These are phyloP conservation scores for Coemansia sp. DNA, from an alignment of 192 early-diverging fungal genomes.

Conservation along the genomic window DNA sequence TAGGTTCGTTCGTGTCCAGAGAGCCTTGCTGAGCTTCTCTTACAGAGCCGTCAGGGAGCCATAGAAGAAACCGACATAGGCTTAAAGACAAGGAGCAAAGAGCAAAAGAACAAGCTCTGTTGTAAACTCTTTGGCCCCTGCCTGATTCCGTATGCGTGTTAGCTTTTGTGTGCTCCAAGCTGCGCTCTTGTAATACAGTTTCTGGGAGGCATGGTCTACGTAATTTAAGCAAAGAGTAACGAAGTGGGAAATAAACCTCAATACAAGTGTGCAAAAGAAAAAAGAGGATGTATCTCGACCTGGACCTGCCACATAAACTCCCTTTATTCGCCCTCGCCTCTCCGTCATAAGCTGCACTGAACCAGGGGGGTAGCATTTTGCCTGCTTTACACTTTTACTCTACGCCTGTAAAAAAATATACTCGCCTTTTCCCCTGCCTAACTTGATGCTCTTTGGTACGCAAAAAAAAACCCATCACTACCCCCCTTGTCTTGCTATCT, in stretches of 20 bases:
- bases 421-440: too few species aligned
- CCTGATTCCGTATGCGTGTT: too few species aligned
- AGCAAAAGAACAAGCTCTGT: not conserved
- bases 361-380: not conserved
- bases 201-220: constrained; percentile 46
- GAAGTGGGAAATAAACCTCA: not conserved
- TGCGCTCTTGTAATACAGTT: constrained; percentile 41
- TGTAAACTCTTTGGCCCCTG: too few species aligned
- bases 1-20: constrained; percentile 54
- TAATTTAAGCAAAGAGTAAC: constrained; percentile 8
- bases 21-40: constrained; percentile 50
- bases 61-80: not conserved
- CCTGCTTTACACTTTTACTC: too few species aligned
- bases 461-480: not conserved
- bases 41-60: constrained; percentile 16
- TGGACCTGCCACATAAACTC: not conserved
- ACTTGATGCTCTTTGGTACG: not conserved
- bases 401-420: too few species aligned
- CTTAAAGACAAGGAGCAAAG: not conserved
- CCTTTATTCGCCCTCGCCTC: constrained; percentile 5
- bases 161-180: not conserved
- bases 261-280: constrained; percentile 17
- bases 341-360: not conserved
- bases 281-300: constrained; percentile 11
- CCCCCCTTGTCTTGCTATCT: not conserved